phyloP scores from a whole-genome alignment of 345 rosid genomes.

The Sonneratia alba region DNA sequence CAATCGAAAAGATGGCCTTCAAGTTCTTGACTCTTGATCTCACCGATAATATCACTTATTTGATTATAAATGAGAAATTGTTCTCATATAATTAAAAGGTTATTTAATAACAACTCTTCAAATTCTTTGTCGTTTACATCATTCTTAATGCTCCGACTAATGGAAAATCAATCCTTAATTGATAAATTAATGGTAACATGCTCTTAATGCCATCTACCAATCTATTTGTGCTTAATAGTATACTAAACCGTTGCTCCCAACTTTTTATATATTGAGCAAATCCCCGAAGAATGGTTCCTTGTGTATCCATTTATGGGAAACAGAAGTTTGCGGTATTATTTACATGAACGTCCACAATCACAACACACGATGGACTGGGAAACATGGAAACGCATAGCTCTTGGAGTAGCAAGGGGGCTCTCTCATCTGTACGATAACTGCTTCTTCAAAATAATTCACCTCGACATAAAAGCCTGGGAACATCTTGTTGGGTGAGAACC shows the following conservation, averaged over 20 bases:
- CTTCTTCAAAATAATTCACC: slow-evolving; percentile 4
- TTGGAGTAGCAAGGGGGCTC: slow-evolving; percentile 10
- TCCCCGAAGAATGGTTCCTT: background rate
- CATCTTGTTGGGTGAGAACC: slow-evolving; percentile 9
- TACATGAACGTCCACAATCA: background rate
- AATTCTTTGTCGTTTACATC: no score
- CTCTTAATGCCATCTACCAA: no score
- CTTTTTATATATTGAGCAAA: no score
- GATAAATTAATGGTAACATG: no score
- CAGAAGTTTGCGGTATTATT: background rate
- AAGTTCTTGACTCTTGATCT: slow-evolving; percentile 1
- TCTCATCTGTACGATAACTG: slow-evolving; percentile 4
- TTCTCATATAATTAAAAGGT: no score
- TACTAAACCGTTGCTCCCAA: background rate
- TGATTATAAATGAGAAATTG: no score
- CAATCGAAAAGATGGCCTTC: background rate
- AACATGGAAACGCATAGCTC: slow-evolving; percentile 6
- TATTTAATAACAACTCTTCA: no score
- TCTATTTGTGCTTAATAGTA: no score
- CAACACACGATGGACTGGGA: background rate
- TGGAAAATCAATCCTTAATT: no score
- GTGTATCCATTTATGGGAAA: slow-evolving; percentile 9
- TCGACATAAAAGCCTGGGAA: slow-evolving; percentile 1
- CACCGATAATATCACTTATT: background rate
- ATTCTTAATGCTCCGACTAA: no score